A percentile compares a stretch with the other conserved stretches of the same genome.
phyloP scores from a whole-genome alignment of 495 filamentous ascomycete genomes.

The Ascodesmis nigricans region DNA sequence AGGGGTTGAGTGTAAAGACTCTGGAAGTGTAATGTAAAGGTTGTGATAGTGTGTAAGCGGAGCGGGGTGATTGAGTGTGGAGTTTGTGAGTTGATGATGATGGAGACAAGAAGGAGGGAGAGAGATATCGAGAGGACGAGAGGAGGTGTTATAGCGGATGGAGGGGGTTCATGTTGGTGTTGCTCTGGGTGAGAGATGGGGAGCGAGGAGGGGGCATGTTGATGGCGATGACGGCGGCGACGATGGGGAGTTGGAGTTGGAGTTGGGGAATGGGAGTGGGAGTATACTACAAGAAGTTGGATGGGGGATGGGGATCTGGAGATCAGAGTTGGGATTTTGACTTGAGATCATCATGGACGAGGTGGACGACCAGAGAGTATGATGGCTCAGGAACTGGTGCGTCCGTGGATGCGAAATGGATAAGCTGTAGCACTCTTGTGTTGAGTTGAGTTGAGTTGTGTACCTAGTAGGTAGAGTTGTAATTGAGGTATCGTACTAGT shows the following conservation, averaged over 20 bases:
- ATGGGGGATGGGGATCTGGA: neutral
- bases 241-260: neutral
- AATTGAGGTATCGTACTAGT: too few relatives aligned
- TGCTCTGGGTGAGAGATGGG: neutral
- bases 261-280: neutral
- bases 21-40: too few relatives aligned
- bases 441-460: too few relatives aligned
- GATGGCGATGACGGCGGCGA: neutral
- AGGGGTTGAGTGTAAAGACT: too few relatives aligned
- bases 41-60: too few relatives aligned
- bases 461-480: too few relatives aligned
- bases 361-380: neutral
- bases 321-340: neutral
- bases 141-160: neutral
- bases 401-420: neutral
- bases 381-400: neutral
- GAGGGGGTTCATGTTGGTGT: neutral
- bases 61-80: too few relatives aligned
- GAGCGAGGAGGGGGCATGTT: neutral
- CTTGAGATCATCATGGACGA: neutral
- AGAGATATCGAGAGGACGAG: neutral
- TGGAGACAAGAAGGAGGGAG: neutral
- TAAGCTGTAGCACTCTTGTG: too few relatives aligned
- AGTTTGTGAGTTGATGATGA: too few relatives aligned
- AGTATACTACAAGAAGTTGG: neutral